Conservation (phyloP, 768 basidiomycete genomes). For the Phaffia tasmanica region DNA sequence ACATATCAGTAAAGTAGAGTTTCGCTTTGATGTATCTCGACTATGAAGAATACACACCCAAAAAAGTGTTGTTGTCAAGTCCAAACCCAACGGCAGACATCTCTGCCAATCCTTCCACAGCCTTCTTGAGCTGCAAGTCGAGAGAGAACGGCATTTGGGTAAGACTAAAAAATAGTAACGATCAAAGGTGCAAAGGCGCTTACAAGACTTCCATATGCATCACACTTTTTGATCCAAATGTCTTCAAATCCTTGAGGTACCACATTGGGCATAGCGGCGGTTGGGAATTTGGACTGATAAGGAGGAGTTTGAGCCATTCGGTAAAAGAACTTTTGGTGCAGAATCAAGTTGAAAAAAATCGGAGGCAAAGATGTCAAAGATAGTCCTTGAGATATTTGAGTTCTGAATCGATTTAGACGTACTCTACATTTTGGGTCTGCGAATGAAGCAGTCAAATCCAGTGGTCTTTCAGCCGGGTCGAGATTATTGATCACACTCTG, state of each 20-base stretch:
- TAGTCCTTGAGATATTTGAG: not conserved
- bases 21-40: slow-evolving; percentile 47
- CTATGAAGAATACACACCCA: slow-evolving; percentile 5
- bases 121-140: slow-evolving; percentile 35
- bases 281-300: slow-evolving; percentile 66
- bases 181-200: slow-evolving; percentile 32
- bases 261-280: slow-evolving; percentile 69
- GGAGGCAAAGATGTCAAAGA: not conserved
- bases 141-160: not conserved
- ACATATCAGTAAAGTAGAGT: slow-evolving; percentile 75
- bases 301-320: slow-evolving; percentile 53
- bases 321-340: slow-evolving; percentile 52
- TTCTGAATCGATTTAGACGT: slow-evolving; percentile 21
- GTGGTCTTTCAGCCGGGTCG: slow-evolving; percentile 65
- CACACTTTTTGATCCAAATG: slow-evolving; percentile 62
- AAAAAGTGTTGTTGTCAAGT: not conserved
- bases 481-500: slow-evolving; percentile 63
- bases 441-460: slow-evolving; percentile 50
- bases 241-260: slow-evolving; percentile 55
- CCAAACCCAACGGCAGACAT: slow-evolving; percentile 64
- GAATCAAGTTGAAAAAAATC: slow-evolving; percentile 31
- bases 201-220: slow-evolving; percentile 76
- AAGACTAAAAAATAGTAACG: not conserved
- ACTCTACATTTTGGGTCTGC: slow-evolving; percentile 90
- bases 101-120: slow-evolving; percentile 73